Evolutionary conservation across 1,284 basidiomycete genomes (phyloP), one percentile per base, ranked within the genome.

Genomic region (Apiotrichum veenhuisii): DNA sequence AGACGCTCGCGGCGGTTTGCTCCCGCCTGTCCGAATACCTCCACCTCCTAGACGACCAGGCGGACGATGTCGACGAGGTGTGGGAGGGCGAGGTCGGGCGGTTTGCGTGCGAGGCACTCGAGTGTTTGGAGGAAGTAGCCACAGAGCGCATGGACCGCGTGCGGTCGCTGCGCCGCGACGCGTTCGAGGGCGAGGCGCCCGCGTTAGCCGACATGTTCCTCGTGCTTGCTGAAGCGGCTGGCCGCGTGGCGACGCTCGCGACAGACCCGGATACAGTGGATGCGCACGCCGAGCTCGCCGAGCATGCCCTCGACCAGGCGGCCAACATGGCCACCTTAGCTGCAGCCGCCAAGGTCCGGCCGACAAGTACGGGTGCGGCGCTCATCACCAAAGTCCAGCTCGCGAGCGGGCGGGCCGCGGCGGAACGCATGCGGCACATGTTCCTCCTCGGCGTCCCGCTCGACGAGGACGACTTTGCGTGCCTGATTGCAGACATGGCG

Each of bases 261-360:
- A 49, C 43, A n/a, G 71, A 72, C 42, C 41, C 67, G 25, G 54
- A 58, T n/a, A 61, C 62, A 2, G 72, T 72, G 20, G 53, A 55
- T 40, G 48, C 61, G 11, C 69, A 74, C 48, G 58, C 71, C 54
- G 74, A 73, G 54, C 63, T 76, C 1, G 68, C 72, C 38, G 74
- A 74, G 50, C 70, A 73, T 42, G 74, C 74, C 15, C 64, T 76
- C 11, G 74, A 76, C 50, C 74, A 75, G 56, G 74, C 75, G 14
- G 71, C 70, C 34, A 73, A 75, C 57, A 74, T 75, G 74, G 71
- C 73, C 1, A 70, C 70, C 1, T 58, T 73, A 3, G 68, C 70
- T 20, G 67, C 65, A 1, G 54, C 66, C 1, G 59, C 65, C 27
- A 56, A 63, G 27, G 57, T 67, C 48, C 65, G 65, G 45, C 64